Evolutionary conservation across 805 yeast genomes (phyloP).

Genomic region (Saturnispora bothae): DNA sequence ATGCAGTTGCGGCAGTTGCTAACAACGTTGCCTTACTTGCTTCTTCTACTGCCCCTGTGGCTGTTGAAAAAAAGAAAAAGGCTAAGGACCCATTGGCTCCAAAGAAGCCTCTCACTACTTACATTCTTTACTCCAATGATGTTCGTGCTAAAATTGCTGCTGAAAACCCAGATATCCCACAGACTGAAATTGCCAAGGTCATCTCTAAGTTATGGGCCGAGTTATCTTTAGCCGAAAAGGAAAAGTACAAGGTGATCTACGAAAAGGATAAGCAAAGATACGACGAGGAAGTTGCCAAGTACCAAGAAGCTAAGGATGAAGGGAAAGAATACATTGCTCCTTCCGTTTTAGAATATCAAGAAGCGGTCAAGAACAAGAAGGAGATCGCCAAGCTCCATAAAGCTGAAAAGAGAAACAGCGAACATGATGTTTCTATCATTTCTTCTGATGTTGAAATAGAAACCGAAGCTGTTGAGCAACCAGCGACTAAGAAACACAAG

Average conservation of each 20-base stretch:
- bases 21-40: conserved; percentile 15
- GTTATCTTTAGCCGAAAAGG: conserved; percentile 59
- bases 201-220: conserved; percentile 74
- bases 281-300: conserved; percentile 24
- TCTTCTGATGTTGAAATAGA: background rate
- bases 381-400: background rate
- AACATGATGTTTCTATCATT: background rate
- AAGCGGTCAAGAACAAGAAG: conserved; percentile 6
- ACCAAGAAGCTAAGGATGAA: conserved; percentile 22
- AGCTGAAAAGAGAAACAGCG: conserved; percentile 5
- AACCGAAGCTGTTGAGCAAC: background rate
- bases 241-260: conserved; percentile 56
- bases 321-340: conserved; percentile 23
- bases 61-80: conserved; percentile 26
- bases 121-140: conserved; percentile 66
- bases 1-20: background rate
- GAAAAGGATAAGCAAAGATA: conserved; percentile 33
- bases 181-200: conserved; percentile 69
- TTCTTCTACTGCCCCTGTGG: background rate
- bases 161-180: conserved; percentile 62
- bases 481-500: conserved; percentile 1
- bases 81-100: conserved; percentile 94
- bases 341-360: conserved; percentile 10
- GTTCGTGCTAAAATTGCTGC: conserved; percentile 61
- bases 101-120: conserved; percentile 84